A percentile compares a stretch with the other conserved stretches of the same genome.
phyloP scores from a whole-genome alignment of 2,329 filamentous ascomycete species.

The Neurospora crassa region DNA sequence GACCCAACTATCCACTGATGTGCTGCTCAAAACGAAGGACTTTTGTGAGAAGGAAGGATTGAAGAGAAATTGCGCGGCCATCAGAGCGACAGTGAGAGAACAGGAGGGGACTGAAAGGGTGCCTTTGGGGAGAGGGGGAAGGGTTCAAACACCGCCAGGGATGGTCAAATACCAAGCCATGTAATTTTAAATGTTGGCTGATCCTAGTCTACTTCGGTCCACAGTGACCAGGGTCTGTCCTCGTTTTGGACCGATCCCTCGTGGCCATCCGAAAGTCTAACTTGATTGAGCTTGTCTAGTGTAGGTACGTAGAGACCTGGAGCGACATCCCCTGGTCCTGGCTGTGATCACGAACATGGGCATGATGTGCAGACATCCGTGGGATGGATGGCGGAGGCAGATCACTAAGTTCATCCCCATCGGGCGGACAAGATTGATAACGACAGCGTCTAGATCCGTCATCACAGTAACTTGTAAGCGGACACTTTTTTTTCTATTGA shows the following conservation, averaged over 20 bases:
- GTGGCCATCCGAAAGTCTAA: not conserved
- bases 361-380: not conserved
- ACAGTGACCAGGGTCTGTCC: not conserved
- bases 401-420: not conserved
- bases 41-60: not conserved
- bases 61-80: not conserved
- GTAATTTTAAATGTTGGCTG: not conserved
- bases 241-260: not conserved
- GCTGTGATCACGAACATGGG: not conserved
- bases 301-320: not conserved
- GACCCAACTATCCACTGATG: not conserved
- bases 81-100: not conserved
- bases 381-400: not conserved
- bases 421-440: not conserved
- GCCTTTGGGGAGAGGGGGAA: not conserved
- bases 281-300: not conserved
- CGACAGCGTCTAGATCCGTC: not conserved
- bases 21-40: not conserved
- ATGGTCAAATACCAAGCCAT: not conserved
- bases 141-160: not conserved
- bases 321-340: not conserved
- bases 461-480: not conserved
- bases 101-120: not conserved
- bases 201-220: not conserved
- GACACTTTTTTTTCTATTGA: not conserved